Evolutionary conservation across 495 filamentous ascomycete genomes (phyloP), one percentile per base, ranked within the genome.

Genomic region (Daldinia vernicosa): DNA sequence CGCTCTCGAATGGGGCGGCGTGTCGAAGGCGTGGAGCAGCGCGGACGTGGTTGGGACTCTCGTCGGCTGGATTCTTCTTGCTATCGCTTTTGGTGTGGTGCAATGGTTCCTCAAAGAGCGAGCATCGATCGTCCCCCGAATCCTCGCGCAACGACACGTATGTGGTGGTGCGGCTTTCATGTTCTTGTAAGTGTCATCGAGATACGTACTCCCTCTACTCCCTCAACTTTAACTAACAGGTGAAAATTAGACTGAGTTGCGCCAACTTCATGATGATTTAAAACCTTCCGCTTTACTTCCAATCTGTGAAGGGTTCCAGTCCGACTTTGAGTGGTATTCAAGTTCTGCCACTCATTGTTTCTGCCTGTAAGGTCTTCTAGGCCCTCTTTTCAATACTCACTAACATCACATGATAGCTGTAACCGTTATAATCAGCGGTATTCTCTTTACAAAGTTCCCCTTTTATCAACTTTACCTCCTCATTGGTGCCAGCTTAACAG

Each of bases 261-360:
- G 40, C 40, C 15, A 45, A 45, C 40, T 45, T 45, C 40, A 45
- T 45, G 40, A 45, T 45, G 40, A 45, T 45, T 45, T 45, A 45
- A n/a, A 45, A 45, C 0, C 40, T 45, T 45, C 40, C 40, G 40
- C 40, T 45, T 19, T 45, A 45, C 17, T 45, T 45, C 40, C 40
- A 45, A 17, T 45, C 40, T 9, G 40, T 45, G 7, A 45, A 45
- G 40, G 40, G 40, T 0, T 45, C 40, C 22, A 45, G 15, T 45
- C 40, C 40, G 40, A 45, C 40, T 17, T 19, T 45, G n/a, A 45
- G 40, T 45, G 40, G 40, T 19, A 45, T 45, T 8, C 15, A 45
- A 45, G 40, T 45, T 1, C 40, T 45, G 17, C 40, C 40, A 45
- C 40, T 45, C 8, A 45, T 45, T 45, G 40, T 45, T 17, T 45